Evolutionary conservation across 805 yeast genomes (phyloP), one percentile per base, ranked within the genome.

Genomic region (Teunomyces barrocoloradensis): DNA sequence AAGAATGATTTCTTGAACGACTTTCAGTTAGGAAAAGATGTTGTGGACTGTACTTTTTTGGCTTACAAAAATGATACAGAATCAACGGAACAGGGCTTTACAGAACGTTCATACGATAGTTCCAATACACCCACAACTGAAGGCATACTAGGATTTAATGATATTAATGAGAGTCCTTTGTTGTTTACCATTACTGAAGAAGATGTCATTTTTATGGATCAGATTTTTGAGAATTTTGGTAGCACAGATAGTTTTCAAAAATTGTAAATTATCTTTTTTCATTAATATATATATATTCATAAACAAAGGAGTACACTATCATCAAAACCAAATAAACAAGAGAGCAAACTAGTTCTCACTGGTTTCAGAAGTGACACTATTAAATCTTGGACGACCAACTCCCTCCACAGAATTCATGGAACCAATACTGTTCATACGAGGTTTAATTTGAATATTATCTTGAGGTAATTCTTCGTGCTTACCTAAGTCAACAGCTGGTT

Each of bases 131-230:
- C 40, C 5, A 21, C 28, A 3, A 23, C 29, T 13, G 40, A 21
- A n/a, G 13, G 25, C 20, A 27, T 15, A 21, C 10, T 23, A 12
- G 28, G 28, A 12, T 20, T 21, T 12, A 23, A 37, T 10, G 40
- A 37, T n/a, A 37, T 37, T 6, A 37, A 37, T 5, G 15, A 20
- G 15, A 37, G 40, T 13, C 40, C 40, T 3, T 21, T 37, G 29
- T 21, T 37, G 15, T 37, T 37, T 27, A 30, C 44, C 11, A 52
- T 57, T 6, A 58, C 56, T 1, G 51, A 51, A 2, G 64, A 56
- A 30, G 64, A 60, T 38, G 42, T 40, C 3, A 28, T n/a, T 57
- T 34, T 13, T 44, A 56, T 58, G 54, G 49, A 55, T 27, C 55
- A 45, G 40, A 44, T 40, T 25, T 40, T 40, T n/a, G 34, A 40